Evolutionary conservation across 2,329 filamentous ascomycete species (phyloP).

Genomic region (Fusarium nodosum): DNA sequence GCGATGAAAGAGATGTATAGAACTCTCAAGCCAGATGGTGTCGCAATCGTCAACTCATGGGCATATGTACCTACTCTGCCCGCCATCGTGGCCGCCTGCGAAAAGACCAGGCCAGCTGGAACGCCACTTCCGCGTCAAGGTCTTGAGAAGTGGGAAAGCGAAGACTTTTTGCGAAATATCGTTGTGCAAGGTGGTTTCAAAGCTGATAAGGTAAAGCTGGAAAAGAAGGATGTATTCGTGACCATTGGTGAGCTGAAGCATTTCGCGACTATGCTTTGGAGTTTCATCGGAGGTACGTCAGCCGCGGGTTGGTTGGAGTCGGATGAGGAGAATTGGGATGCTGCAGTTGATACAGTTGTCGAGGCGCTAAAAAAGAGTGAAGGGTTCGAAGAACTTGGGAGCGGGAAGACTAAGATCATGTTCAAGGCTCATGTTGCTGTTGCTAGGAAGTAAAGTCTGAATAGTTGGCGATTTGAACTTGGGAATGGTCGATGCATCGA

Average conservation of each 20-base stretch:
- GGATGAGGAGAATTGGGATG: slow-evolving; percentile 23
- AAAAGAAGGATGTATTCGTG: not conserved
- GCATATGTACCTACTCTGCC: slow-evolving; percentile 1
- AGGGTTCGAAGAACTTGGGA: not conserved
- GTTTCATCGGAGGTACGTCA: slow-evolving; percentile 17
- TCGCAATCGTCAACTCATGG: slow-evolving; percentile 14
- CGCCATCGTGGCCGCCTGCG: not conserved
- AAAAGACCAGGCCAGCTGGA: slow-evolving; percentile 3
- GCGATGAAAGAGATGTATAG: not conserved
- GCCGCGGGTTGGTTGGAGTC: slow-evolving; percentile 20
- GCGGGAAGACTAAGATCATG: slow-evolving; percentile 3
- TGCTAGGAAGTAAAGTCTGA: not conserved
- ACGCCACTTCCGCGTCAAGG: slow-evolving; percentile 4
- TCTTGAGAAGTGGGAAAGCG: slow-evolving; percentile 15
- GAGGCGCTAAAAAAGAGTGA: not conserved
- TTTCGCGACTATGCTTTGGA: slow-evolving; percentile 22
- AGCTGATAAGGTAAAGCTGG: fast-evolving
- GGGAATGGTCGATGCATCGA: fast-evolving
- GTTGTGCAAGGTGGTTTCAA: not conserved
- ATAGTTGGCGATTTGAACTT: fast-evolving
- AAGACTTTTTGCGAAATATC: fast-evolving
- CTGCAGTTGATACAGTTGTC: not conserved
- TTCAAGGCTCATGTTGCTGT: slow-evolving; percentile 17
- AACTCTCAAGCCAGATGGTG: not conserved
- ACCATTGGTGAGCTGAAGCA: slow-evolving; percentile 3